Evolutionary conservation across 2,329 filamentous ascomycete genomes (phyloP), one percentile per base, ranked within the genome.

Genomic region (Albifimbria verrucaria): DNA sequence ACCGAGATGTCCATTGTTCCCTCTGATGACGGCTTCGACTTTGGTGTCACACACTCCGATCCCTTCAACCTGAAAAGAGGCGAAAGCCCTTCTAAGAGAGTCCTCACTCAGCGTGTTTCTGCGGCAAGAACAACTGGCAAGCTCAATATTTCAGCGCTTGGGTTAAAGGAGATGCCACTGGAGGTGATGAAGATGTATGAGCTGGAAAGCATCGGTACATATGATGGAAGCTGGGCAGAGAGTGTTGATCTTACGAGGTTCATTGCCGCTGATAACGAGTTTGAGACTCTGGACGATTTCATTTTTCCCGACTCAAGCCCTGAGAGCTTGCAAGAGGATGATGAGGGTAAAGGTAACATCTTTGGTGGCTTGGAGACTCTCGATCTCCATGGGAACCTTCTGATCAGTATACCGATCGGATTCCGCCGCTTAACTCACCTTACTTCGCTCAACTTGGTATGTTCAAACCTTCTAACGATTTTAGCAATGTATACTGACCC

Each of bases 141-240:
- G 49, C 77, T 99, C 39, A 97, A 97, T 59, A 92, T 99, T 65
- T 87, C 92, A 1, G 92, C 89, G 0, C 81, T 97, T 78, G 83
- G 85, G 1, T 71, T 99, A 39, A 88, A 85, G 55, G 80, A 88
- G 53, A 88, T 99, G 3, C 94, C 94, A 0, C 71, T 82, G 1
- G 90, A 95, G 64, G 89, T 97, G 0, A 75, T 96, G 72, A 84
- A 86, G 51, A 97, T 97, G 92, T 97, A 97, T 67, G 89, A 92
- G 61, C 77, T 90, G 18, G 86, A 92, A 50, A 79, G 82, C 2
- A 79, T 85, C 52, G 83, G 87, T 36, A 77, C 76, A 12, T 75
- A 80, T 21, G 83, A 81, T 32, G 81, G 85, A 11, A 84, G 87
- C 28, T 97, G 94, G 94, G 92, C 92, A 2, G 93, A 97, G 69